These are phyloP conservation scores for Volvariella volvacea DNA, from an alignment of 1,284 basidiomycete species.

Conservation along the genomic window DNA sequence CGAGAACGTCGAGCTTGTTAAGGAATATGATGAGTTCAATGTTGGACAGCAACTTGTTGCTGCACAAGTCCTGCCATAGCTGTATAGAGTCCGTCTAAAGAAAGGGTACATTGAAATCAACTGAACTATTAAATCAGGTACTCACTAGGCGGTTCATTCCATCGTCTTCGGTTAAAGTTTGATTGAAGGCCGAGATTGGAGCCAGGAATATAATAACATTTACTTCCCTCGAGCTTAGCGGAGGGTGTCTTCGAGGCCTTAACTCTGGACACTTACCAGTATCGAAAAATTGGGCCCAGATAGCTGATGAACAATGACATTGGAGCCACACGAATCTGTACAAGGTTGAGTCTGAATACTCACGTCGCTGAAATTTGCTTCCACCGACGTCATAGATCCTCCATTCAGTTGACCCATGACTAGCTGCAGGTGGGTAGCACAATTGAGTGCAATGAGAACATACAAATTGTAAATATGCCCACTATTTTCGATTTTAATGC, in stretches of 20 bases:
- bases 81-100: slow-evolving; percentile 48
- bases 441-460: not conserved
- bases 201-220: slow-evolving; percentile 59
- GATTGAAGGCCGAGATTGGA: slow-evolving; percentile 61
- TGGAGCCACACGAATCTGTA: slow-evolving; percentile 1
- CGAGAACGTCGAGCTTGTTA: slow-evolving; percentile 58
- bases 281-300: slow-evolving; percentile 62
- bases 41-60: slow-evolving; percentile 43
- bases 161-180: slow-evolving; percentile 52
- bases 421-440: slow-evolving; percentile 13
- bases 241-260: not conserved
- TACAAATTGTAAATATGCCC: slow-evolving; percentile 7
- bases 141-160: slow-evolving; percentile 51
- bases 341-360: slow-evolving; percentile 8
- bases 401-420: slow-evolving; percentile 42
- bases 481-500: slow-evolving; percentile 40
- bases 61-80: slow-evolving; percentile 56
- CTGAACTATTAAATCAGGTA: slow-evolving; percentile 4
- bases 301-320: slow-evolving; percentile 31
- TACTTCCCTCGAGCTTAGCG: slow-evolving; percentile 24
- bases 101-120: slow-evolving; percentile 2
- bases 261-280: slow-evolving; percentile 34
- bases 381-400: slow-evolving; percentile 60
- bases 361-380: slow-evolving; percentile 47
- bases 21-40: slow-evolving; percentile 55